Evolutionary conservation across 495 filamentous ascomycete genomes (phyloP).

Genomic region (Daldinia vernicosa): DNA sequence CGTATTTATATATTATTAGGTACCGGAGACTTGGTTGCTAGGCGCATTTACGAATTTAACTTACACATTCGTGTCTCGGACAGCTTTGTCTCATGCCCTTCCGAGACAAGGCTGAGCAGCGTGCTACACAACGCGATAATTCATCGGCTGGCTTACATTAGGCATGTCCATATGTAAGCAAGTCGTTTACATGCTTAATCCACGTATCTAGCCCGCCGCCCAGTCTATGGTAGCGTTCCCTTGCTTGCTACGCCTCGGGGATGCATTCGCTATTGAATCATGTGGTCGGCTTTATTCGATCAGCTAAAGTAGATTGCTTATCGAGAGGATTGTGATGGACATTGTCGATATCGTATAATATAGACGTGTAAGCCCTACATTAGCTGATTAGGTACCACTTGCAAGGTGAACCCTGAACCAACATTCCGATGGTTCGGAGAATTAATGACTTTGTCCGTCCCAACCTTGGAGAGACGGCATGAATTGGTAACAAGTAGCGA

Average conservation of each 20-base stretch:
- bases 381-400: not conserved
- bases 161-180: not conserved
- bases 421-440: conserved; percentile 31
- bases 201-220: conserved; percentile 1
- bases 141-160: not conserved
- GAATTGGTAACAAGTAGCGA: conserved; percentile 14
- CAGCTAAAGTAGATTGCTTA: conserved; percentile 6
- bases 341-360: conserved; percentile 3
- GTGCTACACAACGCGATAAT: conserved; percentile 7
- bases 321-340: conserved; percentile 7
- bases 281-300: conserved; percentile 26
- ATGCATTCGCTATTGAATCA: conserved; percentile 38
- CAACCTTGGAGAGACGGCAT: conserved; percentile 8
- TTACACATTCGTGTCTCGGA: not conserved
- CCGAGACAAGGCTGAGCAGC: conserved; percentile 9
- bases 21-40: not conserved
- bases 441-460: conserved; percentile 23
- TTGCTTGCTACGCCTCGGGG: conserved; percentile 22
- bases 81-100: not conserved
- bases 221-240: not conserved
- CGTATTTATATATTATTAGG: too few species aligned
- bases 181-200: not conserved
- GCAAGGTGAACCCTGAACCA: conserved; percentile 9
- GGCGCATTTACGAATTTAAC: not conserved
- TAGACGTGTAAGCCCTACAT: not conserved